A percentile compares a stretch with the other conserved stretches of the same genome.
These are phyloP conservation scores for Linum tenue DNA, from an alignment of 345 rosid genomes.

Conservation along the genomic window DNA sequence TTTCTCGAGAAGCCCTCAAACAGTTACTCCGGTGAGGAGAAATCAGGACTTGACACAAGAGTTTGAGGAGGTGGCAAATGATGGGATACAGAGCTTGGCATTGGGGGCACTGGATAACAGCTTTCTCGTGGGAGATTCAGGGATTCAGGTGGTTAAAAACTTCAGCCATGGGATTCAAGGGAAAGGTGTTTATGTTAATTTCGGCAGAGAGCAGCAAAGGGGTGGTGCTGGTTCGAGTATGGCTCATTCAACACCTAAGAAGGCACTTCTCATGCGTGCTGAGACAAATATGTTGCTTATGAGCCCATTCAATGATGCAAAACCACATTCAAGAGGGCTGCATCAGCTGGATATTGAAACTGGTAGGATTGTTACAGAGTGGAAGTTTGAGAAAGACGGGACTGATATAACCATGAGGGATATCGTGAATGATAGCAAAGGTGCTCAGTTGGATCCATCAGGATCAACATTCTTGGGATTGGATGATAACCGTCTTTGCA, in stretches of 20 bases:
- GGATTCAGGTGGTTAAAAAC: slow-evolving; percentile 93
- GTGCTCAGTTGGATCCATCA: slow-evolving; percentile 89
- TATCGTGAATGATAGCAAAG: slow-evolving; percentile 83
- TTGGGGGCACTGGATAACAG: slow-evolving; percentile 93
- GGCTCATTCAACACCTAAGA: slow-evolving; percentile 61
- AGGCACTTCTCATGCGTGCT: slow-evolving; percentile 90
- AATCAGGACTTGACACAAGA: slow-evolving; percentile 79
- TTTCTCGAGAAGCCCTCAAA: slow-evolving; percentile 48
- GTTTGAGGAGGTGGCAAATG: slow-evolving; percentile 80
- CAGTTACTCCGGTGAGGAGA: slow-evolving; percentile 45
- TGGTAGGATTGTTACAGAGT: slow-evolving; percentile 76
- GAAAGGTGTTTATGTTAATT: slow-evolving; percentile 82
- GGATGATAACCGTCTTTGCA: slow-evolving; percentile 89
- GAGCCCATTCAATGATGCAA: slow-evolving; percentile 73
- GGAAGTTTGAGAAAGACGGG: slow-evolving; percentile 97
- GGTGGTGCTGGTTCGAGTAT: slow-evolving; percentile 19
- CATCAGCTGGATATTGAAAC: slow-evolving; percentile 98
- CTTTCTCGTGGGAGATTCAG: slow-evolving; percentile 81
- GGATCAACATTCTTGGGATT: slow-evolving; percentile 90
- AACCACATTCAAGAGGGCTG: slow-evolving; percentile 60
- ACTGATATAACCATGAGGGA: slow-evolving; percentile 90
- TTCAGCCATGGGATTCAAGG: slow-evolving; percentile 90
- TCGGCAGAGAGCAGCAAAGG: slow-evolving; percentile 32
- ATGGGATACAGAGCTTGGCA: slow-evolving; percentile 93
- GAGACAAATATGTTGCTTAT: slow-evolving; percentile 95